These are phyloP conservation scores for Fusarium acutatum DNA, from an alignment of 2,329 filamentous ascomycete genomes.

Conservation along the genomic window DNA sequence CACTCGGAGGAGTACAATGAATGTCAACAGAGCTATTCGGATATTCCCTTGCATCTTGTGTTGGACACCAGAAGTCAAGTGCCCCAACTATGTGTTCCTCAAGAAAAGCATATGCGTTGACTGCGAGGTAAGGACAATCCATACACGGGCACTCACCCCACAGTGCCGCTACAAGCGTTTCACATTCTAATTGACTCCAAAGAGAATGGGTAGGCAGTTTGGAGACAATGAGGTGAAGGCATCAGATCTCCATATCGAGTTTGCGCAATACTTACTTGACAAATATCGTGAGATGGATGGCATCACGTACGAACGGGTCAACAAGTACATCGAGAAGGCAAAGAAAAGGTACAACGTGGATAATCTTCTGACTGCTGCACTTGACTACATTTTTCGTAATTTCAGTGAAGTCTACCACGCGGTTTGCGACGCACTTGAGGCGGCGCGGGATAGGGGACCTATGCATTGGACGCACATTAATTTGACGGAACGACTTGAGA, in stretches of 20 bases:
- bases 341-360: slow-evolving; percentile 30
- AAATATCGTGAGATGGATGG: slow-evolving; percentile 34
- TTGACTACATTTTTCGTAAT: slow-evolving; percentile 38
- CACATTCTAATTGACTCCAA: neutral
- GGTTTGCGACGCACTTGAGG: slow-evolving; percentile 34
- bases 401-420: slow-evolving; percentile 28
- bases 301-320: slow-evolving; percentile 36
- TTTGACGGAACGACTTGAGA: slow-evolving; percentile 32
- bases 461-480: slow-evolving; percentile 29
- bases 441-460: slow-evolving; percentile 28
- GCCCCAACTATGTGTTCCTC: slow-evolving; percentile 38
- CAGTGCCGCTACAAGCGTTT: neutral
- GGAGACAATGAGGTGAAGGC: slow-evolving; percentile 24
- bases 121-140: slow-evolving; percentile 31
- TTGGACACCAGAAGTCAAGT: slow-evolving; percentile 40
- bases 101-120: slow-evolving; percentile 36
- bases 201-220: slow-evolving; percentile 21
- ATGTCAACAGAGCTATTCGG: slow-evolving; percentile 20
- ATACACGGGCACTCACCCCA: neutral
- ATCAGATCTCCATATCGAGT: slow-evolving; percentile 34
- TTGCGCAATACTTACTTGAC: slow-evolving; percentile 40
- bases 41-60: slow-evolving; percentile 34
- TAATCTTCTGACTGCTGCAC: slow-evolving; percentile 29
- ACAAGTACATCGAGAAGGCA: slow-evolving; percentile 29
- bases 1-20: slow-evolving; percentile 20